Evolutionary conservation across 495 filamentous ascomycete species (phyloP).

Genomic region (Aspergillus egyptiacus): DNA sequence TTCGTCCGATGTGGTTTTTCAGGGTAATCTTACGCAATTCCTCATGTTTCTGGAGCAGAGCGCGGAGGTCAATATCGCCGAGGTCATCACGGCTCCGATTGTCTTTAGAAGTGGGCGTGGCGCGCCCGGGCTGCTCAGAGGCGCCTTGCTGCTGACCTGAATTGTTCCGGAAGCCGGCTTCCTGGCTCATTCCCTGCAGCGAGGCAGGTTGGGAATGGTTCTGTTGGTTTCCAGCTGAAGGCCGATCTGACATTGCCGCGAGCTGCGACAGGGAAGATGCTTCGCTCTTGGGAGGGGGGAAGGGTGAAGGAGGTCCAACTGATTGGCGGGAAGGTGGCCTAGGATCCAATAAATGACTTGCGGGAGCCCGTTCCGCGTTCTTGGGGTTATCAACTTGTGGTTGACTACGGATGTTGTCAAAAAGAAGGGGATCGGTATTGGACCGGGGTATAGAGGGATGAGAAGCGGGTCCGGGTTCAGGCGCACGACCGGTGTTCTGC

Average conservation of each 20-base stretch:
- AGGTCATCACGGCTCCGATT: conserved; percentile 47
- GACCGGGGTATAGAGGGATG: conserved; percentile 24
- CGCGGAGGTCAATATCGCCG: conserved; percentile 42
- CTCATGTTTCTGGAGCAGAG: conserved; percentile 47
- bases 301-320: conserved; percentile 35
- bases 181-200: conserved; percentile 23
- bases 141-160: conserved; percentile 4
- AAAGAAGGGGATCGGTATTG: conserved; percentile 26
- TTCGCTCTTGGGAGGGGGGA: conserved; percentile 18
- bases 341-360: conserved; percentile 23
- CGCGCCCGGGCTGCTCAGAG: conserved; percentile 49
- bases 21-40: conserved; percentile 55
- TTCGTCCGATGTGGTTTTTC: not conserved
- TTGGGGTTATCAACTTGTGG: conserved; percentile 21
- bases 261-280: conserved; percentile 21
- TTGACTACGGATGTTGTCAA: conserved; percentile 44
- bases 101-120: conserved; percentile 50
- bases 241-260: conserved; percentile 22
- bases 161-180: conserved; percentile 18
- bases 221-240: conserved; percentile 28
- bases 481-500: conserved; percentile 13
- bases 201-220: conserved; percentile 19
- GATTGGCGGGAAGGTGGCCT: conserved; percentile 59
- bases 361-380: conserved; percentile 23
- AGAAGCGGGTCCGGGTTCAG: conserved; percentile 11